Evolutionary conservation across 2,329 filamentous ascomycete species (phyloP), one percentile per base, ranked within the genome.

Genomic region (Parastagonospora nodorum): DNA sequence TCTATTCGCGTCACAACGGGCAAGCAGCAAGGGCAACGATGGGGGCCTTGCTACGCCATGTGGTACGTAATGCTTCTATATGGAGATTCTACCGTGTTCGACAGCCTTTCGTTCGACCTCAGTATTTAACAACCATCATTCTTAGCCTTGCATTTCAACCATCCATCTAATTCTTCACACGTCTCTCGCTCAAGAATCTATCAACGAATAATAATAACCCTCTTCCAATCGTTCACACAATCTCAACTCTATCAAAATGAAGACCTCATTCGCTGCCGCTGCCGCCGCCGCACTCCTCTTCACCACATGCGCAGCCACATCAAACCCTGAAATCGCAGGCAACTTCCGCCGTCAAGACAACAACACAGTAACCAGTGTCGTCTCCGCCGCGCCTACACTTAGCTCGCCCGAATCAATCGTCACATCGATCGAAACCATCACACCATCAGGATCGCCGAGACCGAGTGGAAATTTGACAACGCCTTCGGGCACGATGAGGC

Each of bases 381-480:
- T 24, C 3, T 24, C 19, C 19, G 19, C 19, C 19, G 19, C 19
- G 19, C 19, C 19, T 5, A 24, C 19, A 24, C 19, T 24, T 24
- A 24, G 19, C 5, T 24, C 19, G 3, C 19, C 11, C 29, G 19
- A 42, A 28, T 42, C 27, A 9, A 15, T 42, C 27, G 28, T 12
- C 12, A 15, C 31, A 7, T 15, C 39, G 15, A 27, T n/a, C 24
- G 19, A 12, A 11, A 51, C 45, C 11, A 19, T 33, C 1, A 24
- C 45, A 38, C 30, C 27, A 5, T 49, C 50, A 24, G 45, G 42
- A 14, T 2, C 43, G 37, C 42, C 42, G 7, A 36, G 36, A 15
- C 15, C 37, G 24, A 41, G 50, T 11, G 42, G 15, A 6, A 49
- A 55, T 48, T 12, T 40, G 8, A 57, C 57, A 10, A 16, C 36